Evolutionary conservation across 1,139 yeast genomes (phyloP), one percentile per base, ranked within the genome.

Genomic region (Lipomyces yarrowii): DNA sequence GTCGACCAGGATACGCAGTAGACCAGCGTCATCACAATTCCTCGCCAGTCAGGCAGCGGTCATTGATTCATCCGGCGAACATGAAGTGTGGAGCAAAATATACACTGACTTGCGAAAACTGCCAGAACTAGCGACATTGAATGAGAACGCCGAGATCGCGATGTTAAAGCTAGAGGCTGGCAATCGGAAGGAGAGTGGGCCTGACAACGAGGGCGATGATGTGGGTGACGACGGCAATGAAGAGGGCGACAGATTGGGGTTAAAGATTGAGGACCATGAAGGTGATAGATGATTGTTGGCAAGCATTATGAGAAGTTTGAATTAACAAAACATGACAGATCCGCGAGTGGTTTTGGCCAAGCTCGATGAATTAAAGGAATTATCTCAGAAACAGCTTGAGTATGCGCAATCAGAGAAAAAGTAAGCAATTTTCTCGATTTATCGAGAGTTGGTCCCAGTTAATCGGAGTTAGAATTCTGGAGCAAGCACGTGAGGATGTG

Each of bases 401-500:
- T 56, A 59, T 51, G 62, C 62, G 3, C 56, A 15, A 26, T 11
- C 57, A 11, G 69, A 67, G 33, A 65, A 67, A 39, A 56, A 46
- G 68, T 65, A 60, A n/a, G 48, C 23, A 2, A 23, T 26, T 21
- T 15, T n/a, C 8, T 42, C 21, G 21, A 7, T 42, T 21, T 42
- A n/a, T 18, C 23, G 23, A 8, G 21, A 1, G 23, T 10, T n/a
- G 30, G 30, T 26, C 30, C 30, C 30, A 1, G 48, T 42, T 42
- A 42, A 42, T 37, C 48, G 4, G 42, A 8, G 53, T 18, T 15
- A 65, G 69, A 21, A 23, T 69, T 6, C 63, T 70, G 21, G 71
- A 70, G 18, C 70, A 69, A 63, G 67, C 69, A 8, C 55, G 61
- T 7, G 73, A 70, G 59, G 69, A 67, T 51, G 64, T 70, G 8